These are phyloP conservation scores for Tuber umbilicatum DNA, from an alignment of 495 filamentous ascomycete species.

Conservation along the genomic window DNA sequence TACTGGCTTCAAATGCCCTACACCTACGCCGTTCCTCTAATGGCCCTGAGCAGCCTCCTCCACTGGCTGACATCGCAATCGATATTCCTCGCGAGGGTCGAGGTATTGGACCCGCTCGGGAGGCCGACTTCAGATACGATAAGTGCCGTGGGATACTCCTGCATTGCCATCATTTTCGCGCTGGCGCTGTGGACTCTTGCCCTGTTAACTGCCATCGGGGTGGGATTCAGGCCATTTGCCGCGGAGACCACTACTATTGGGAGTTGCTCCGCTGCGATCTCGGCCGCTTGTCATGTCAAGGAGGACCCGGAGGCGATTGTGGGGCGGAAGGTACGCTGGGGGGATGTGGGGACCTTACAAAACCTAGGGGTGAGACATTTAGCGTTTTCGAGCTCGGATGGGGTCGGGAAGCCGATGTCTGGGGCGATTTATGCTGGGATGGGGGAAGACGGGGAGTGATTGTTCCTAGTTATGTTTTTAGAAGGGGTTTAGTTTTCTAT, in stretches of 20 bases:
- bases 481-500: background rate
- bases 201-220: background rate
- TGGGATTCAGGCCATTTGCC: background rate
- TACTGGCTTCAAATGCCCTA: conserved; percentile 47
- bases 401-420: background rate
- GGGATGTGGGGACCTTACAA: background rate
- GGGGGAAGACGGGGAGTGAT: background rate
- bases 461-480: background rate
- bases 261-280: conserved; percentile 16
- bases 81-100: conserved; percentile 43
- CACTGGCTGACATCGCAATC: conserved; percentile 48
- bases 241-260: background rate
- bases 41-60: conserved; percentile 31
- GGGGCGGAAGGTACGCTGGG: conserved; percentile 2
- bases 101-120: conserved; percentile 19
- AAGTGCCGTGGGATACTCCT: conserved; percentile 5
- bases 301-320: background rate
- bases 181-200: background rate
- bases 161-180: conserved; percentile 10
- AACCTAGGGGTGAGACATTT: background rate
- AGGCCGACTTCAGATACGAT: background rate
- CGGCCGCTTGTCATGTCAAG: conserved; percentile 14
- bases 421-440: background rate
- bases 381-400: background rate
- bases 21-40: conserved; percentile 44